Percentiles rank a stretch among this genome's conserved stretches.
These are phyloP conservation scores for Chalara sp. DNA, from an alignment of 2,329 filamentous ascomycete genomes.

Conservation along the genomic window DNA sequence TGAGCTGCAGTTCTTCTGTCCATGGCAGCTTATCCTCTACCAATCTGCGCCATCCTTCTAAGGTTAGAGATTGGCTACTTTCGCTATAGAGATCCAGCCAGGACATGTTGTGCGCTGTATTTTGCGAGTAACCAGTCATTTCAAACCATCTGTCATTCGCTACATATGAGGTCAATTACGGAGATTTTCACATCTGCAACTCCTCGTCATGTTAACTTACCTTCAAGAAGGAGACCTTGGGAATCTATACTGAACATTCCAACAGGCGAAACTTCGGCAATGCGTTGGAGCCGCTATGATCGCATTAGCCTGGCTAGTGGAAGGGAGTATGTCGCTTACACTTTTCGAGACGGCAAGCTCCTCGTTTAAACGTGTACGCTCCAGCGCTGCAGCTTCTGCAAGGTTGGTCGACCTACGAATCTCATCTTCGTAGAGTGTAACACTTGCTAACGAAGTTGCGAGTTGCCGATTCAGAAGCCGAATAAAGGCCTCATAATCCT, in stretches of 20 bases:
- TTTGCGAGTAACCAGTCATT: slow-evolving; percentile 60
- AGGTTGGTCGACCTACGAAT: slow-evolving; percentile 66
- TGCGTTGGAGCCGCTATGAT: slow-evolving; percentile 36
- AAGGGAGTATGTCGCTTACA: neutral
- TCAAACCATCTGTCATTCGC: slow-evolving; percentile 67
- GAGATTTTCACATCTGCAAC: too few species aligned
- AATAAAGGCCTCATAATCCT: slow-evolving; percentile 71
- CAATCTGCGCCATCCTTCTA: slow-evolving; percentile 54
- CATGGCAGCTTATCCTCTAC: slow-evolving; percentile 55
- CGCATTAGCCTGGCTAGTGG: too few species aligned
- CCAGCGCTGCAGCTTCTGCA: slow-evolving; percentile 65
- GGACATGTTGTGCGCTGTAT: slow-evolving; percentile 48
- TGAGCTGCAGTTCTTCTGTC: slow-evolving; percentile 67
- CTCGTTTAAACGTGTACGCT: slow-evolving; percentile 31
- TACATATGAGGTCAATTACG: too few species aligned
- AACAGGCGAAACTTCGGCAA: slow-evolving; percentile 77
- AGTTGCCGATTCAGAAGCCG: slow-evolving; percentile 67
- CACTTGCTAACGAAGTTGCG: slow-evolving; percentile 72
- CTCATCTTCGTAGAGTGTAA: slow-evolving; percentile 76
- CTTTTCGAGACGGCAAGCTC: slow-evolving; percentile 19
- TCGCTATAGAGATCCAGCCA: slow-evolving; percentile 67
- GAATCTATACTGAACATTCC: slow-evolving; percentile 78
- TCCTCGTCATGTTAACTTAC: slow-evolving; percentile 21
- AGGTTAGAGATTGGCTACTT: slow-evolving; percentile 52
- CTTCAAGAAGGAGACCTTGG: slow-evolving; percentile 64